These are phyloP conservation scores for Meripilus lineatus DNA, from an alignment of 1,284 basidiomycete species.

Conservation along the genomic window DNA sequence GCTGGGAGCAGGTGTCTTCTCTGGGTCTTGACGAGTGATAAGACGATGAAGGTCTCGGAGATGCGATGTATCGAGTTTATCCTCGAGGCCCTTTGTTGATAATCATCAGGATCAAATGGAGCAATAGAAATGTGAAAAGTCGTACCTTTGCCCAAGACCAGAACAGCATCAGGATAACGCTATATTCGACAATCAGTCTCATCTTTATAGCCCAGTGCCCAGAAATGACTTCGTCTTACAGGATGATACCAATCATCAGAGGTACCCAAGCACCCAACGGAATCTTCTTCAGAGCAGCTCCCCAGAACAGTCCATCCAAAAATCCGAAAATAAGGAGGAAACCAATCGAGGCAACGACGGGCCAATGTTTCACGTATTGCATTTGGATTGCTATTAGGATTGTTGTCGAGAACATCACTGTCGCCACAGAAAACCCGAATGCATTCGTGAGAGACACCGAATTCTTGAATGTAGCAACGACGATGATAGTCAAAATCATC, in stretches of 20 bases:
- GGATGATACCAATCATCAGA: constrained; percentile 46
- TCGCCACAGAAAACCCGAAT: constrained; percentile 57
- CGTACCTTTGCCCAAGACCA: constrained; percentile 60
- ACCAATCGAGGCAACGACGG: constrained; percentile 36
- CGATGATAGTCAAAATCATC: constrained; percentile 49
- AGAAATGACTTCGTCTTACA: constrained; percentile 41
- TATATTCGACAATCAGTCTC: too few relatives aligned
- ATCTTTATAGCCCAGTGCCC: too few relatives aligned
- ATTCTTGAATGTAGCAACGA: constrained; percentile 55
- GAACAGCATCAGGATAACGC: constrained; percentile 56
- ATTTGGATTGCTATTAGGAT: constrained; percentile 56
- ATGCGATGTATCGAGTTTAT: constrained; percentile 42
- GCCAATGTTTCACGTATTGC: constrained; percentile 46
- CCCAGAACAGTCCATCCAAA: constrained; percentile 61
- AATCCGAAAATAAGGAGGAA: constrained; percentile 59
- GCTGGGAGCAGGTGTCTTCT: too few relatives aligned
- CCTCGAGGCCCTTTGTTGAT: constrained; percentile 43
- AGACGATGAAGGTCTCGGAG: background rate
- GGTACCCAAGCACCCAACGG: constrained; percentile 66
- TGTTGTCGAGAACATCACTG: constrained; percentile 60
- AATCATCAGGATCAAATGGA: background rate
- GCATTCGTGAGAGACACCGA: constrained; percentile 46
- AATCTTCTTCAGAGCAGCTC: constrained; percentile 54
- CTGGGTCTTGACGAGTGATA: background rate
- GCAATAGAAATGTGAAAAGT: background rate